phyloP scores from a whole-genome alignment of 352 stramenopile genomes.

The Pythium folliculosum region DNA sequence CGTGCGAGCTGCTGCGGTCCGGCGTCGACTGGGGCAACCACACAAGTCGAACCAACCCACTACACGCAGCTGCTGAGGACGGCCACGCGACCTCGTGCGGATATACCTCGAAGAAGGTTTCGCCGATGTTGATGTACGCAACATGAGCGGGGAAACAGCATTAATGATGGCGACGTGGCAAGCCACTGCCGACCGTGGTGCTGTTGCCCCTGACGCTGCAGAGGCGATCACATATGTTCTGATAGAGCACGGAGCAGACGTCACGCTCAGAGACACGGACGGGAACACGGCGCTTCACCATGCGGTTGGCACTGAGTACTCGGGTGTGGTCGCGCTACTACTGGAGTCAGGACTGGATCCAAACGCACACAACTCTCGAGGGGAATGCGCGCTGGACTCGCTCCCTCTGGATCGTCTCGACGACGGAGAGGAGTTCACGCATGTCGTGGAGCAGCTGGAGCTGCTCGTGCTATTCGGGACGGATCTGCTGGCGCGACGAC shows the following conservation, averaged over 20 bases:
- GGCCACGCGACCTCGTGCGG: constrained; percentile 5
- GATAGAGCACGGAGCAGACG: constrained; percentile 1
- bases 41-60: background rate
- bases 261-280: background rate
- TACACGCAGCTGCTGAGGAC: constrained; percentile 16
- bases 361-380: constrained; percentile 4
- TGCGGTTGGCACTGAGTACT: constrained; percentile 8
- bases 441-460: background rate
- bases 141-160: constrained; percentile 4
- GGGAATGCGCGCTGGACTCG: constrained; percentile 4
- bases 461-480: constrained; percentile 9
- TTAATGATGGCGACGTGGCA: constrained; percentile 22
- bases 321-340: constrained; percentile 1
- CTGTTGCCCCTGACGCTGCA: background rate
- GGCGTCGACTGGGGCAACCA: constrained; percentile 19
- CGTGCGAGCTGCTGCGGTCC: constrained; percentile 4
- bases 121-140: constrained; percentile 8
- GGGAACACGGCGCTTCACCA: constrained; percentile 10
- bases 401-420: background rate
- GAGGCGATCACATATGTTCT: constrained; percentile 3
- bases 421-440: background rate
- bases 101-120: constrained; percentile 14
- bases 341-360: constrained; percentile 4
- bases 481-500: background rate
- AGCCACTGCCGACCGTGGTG: constrained; percentile 1